Percentiles rank a stretch among this genome's conserved stretches.
Evolutionary conservation across 768 basidiomycete genomes (phyloP).

Genomic region (Termitomyces sp.): DNA sequence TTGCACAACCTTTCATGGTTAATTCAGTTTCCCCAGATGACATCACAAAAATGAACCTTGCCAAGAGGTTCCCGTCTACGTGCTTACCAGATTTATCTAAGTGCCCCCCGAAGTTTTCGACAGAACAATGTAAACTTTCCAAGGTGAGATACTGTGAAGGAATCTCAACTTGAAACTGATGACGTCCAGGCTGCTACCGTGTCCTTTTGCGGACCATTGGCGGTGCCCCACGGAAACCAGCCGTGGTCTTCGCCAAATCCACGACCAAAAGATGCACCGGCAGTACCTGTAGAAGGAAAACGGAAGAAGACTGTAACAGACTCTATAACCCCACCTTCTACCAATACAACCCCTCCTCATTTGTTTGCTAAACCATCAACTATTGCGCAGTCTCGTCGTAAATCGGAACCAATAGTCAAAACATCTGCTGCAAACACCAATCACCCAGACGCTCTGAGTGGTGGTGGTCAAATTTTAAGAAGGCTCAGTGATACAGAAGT

Average conservation of each 20-base stretch:
- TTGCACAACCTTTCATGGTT: too few species aligned
- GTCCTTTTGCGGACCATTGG: background rate
- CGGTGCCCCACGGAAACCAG: background rate
- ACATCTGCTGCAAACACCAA: background rate
- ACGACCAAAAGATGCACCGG: background rate
- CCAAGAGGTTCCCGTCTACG: background rate
- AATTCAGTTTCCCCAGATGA: background rate
- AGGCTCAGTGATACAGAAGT: background rate
- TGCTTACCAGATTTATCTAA: too few species aligned
- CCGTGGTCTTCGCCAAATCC: background rate
- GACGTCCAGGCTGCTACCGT: background rate
- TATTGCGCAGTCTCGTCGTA: background rate
- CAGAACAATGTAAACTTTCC: background rate
- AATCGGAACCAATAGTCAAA: background rate
- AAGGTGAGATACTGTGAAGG: background rate
- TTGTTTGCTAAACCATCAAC: background rate
- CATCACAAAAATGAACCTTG: slow-evolving; percentile 3
- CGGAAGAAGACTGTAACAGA: background rate
- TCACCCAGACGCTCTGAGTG: background rate
- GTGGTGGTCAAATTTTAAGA: background rate
- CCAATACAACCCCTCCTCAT: background rate
- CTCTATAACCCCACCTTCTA: background rate
- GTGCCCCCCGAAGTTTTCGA: background rate
- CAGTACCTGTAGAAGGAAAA: background rate
- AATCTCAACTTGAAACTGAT: background rate